Conservation (phyloP, 2,329 filamentous ascomycete species). For the Aureobasidium namibiae region DNA sequence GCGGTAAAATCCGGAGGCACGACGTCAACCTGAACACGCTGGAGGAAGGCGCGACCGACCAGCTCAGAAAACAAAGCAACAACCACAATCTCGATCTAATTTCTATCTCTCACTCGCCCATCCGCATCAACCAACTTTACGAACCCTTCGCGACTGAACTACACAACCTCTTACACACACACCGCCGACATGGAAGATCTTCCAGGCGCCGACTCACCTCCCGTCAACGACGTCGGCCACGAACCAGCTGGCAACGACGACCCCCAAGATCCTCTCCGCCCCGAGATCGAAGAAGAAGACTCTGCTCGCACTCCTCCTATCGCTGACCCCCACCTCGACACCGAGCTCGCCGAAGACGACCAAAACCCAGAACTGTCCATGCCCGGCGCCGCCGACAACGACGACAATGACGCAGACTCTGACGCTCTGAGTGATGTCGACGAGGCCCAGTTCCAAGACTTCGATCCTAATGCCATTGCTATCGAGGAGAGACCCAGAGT, state of each 20-base stretch:
- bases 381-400: constrained; percentile 29
- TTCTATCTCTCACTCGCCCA: background rate
- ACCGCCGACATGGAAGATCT: constrained; percentile 15
- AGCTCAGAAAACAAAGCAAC: background rate
- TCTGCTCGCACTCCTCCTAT: constrained; percentile 34
- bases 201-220: constrained; percentile 24
- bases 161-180: background rate
- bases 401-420: constrained; percentile 52
- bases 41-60: background rate
- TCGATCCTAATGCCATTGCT: constrained; percentile 52
- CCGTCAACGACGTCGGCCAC: constrained; percentile 31
- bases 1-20: constrained; percentile 7
- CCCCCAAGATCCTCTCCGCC: constrained; percentile 36
- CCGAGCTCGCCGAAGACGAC: constrained; percentile 34
- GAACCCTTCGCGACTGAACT: background rate
- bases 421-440: constrained; percentile 54
- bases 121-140: background rate
- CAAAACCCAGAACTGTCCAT: constrained; percentile 15
- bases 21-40: constrained; percentile 6
- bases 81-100: background rate
- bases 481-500: constrained; percentile 52
- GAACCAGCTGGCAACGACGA: constrained; percentile 41
- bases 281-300: constrained; percentile 42
- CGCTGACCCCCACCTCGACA: constrained; percentile 35
- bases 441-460: constrained; percentile 57